phyloP scores from a whole-genome alignment of 2,329 filamentous ascomycete genomes.

The Aspergillus floridensis region DNA sequence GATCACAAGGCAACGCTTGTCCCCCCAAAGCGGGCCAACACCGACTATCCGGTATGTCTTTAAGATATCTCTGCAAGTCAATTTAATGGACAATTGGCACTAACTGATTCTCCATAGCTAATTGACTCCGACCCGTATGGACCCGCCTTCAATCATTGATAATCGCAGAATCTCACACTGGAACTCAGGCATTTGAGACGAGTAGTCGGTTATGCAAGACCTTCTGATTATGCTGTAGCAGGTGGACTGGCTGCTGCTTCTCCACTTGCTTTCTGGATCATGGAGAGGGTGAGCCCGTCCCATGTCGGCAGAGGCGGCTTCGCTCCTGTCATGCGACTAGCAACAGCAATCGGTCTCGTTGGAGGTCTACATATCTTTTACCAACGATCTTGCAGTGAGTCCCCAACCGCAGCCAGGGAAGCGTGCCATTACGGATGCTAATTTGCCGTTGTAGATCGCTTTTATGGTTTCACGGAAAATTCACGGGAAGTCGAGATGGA shows the following conservation, averaged over 20 bases:
- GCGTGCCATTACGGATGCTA: neutral
- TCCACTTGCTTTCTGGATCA: constrained; percentile 70
- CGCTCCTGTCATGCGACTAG: constrained; percentile 75
- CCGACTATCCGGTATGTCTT: constrained; percentile 78
- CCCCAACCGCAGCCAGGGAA: neutral
- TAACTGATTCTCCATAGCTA: constrained; percentile 60
- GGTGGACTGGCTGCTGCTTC: constrained; percentile 66
- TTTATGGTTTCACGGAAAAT: constrained; percentile 95
- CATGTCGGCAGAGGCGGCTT: constrained; percentile 81
- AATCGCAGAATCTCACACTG: neutral
- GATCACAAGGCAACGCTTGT: constrained; percentile 51
- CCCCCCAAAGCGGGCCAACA: constrained; percentile 74
- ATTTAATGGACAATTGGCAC: constrained; percentile 10
- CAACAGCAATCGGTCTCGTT: constrained; percentile 66
- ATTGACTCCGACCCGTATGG: constrained; percentile 98
- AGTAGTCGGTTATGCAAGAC: constrained; percentile 81
- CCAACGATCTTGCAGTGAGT: constrained; percentile 77
- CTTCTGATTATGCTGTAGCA: constrained; percentile 76
- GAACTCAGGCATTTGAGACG: constrained; percentile 76
- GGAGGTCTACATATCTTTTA: constrained; percentile 86
- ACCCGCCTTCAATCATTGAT: constrained; percentile 8
- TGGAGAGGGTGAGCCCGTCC: constrained; percentile 83
- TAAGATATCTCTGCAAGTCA: constrained; percentile 5
- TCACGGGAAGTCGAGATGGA: constrained; percentile 88
- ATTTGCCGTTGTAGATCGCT: constrained; percentile 64